These are phyloP conservation scores for Paecilomyces dactylethromorphus DNA, from an alignment of 2,329 filamentous ascomycete genomes.

Conservation along the genomic window DNA sequence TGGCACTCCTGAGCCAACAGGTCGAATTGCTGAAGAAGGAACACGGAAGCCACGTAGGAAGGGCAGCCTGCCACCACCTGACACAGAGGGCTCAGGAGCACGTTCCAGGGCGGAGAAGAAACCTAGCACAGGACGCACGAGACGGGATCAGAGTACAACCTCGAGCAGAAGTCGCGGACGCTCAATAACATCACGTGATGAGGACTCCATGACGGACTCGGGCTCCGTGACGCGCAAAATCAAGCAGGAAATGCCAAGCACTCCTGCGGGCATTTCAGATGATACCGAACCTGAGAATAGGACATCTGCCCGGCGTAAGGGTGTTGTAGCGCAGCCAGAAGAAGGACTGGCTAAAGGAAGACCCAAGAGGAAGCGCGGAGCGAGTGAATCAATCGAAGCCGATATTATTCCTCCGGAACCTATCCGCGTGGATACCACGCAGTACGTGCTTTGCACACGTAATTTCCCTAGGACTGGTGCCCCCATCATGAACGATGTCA, in stretches of 20 bases:
- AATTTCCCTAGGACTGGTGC: constrained; percentile 60
- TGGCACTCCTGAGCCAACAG: constrained; percentile 10
- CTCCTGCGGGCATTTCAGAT: constrained; percentile 26
- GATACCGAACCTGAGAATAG: constrained; percentile 25
- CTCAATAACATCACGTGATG: constrained; percentile 29
- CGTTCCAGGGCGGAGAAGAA: constrained; percentile 21
- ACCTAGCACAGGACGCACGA: constrained; percentile 15
- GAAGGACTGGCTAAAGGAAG: constrained; percentile 21
- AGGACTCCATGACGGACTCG: constrained; percentile 16
- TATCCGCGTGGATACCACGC: constrained; percentile 21
- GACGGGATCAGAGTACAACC: constrained; percentile 25
- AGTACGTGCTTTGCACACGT: constrained; percentile 36
- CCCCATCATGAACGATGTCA: constrained; percentile 68
- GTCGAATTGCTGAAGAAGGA: constrained; percentile 13
- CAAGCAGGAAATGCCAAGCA: constrained; percentile 28
- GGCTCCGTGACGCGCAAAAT: constrained; percentile 14
- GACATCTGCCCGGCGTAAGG: constrained; percentile 21
- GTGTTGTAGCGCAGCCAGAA: constrained; percentile 11
- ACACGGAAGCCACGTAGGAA: constrained; percentile 14
- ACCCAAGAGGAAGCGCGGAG: constrained; percentile 35
- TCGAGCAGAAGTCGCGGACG: constrained; percentile 31
- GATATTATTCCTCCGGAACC: constrained; percentile 20
- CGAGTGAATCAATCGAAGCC: constrained; percentile 24
- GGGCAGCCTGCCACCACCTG: constrained; percentile 8
- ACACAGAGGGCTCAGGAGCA: constrained; percentile 12